These are phyloP conservation scores for Pseudofabraea citricarpa DNA, from an alignment of 2,329 filamentous ascomycete genomes.

Conservation along the genomic window DNA sequence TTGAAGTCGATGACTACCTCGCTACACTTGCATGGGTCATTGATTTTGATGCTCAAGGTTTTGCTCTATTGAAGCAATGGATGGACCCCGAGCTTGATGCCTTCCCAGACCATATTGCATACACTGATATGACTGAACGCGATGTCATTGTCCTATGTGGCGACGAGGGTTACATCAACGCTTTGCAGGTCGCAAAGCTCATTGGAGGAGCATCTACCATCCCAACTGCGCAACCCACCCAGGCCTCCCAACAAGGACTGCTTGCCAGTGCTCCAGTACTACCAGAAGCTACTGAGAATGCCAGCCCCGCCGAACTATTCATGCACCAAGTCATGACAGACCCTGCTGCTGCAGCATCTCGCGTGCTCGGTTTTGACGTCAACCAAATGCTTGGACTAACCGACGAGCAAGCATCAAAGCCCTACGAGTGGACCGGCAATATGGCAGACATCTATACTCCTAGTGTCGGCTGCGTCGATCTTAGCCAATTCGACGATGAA, in stretches of 20 bases:
- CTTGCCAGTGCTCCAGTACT: constrained; percentile 11
- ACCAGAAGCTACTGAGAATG: not conserved
- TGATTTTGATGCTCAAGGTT: constrained; percentile 6
- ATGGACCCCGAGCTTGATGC: constrained; percentile 9
- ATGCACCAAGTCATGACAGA: not conserved
- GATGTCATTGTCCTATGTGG: constrained; percentile 18
- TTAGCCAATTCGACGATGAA: not conserved
- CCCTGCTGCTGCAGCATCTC: not conserved
- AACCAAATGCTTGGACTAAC: constrained; percentile 3
- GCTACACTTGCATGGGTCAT: constrained; percentile 15
- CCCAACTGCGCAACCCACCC: not conserved
- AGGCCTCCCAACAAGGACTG: constrained; percentile 10
- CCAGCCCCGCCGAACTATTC: not conserved
- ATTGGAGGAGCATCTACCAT: constrained; percentile 3
- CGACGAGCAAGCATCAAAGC: too few species aligned
- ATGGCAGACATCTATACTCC: constrained; percentile 15
- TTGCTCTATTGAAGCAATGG: constrained; percentile 11
- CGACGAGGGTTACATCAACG: constrained; percentile 12
- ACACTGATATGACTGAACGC: constrained; percentile 15
- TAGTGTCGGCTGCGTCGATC: constrained; percentile 5
- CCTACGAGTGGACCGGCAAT: constrained; percentile 13
- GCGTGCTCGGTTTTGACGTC: constrained; percentile 4
- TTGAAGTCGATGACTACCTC: constrained; percentile 14
- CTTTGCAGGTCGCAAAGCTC: not conserved
- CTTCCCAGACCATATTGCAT: constrained; percentile 11